Percentiles rank a stretch among this genome's conserved stretches.
Evolutionary conservation across 164 flowering plant species (phyloP).

Genomic region (Vitis riparia): DNA sequence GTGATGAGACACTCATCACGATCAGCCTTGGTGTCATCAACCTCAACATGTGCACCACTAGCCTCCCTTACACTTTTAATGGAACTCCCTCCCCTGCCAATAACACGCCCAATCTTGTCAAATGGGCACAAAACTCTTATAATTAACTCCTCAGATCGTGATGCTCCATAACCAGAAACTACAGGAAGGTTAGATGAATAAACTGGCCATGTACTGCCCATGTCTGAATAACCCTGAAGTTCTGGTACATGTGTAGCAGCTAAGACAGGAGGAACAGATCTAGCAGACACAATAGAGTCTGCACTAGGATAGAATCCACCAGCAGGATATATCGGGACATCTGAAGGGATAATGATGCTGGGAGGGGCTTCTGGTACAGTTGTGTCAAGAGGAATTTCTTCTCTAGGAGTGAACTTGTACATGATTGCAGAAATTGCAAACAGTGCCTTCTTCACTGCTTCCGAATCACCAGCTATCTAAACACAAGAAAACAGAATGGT

Average conservation of each 20-base stretch:
- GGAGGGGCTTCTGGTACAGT: slow-evolving; percentile 64
- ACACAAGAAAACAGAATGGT: slow-evolving; percentile 6
- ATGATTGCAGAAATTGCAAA: slow-evolving; percentile 83
- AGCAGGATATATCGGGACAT: slow-evolving; percentile 69
- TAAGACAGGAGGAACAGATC: slow-evolving; percentile 63
- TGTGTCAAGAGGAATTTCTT: slow-evolving; percentile 80
- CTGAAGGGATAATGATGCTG: slow-evolving; percentile 90
- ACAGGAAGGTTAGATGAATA: slow-evolving; percentile 73
- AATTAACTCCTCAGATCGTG: slow-evolving; percentile 66
- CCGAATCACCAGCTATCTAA: slow-evolving; percentile 79
- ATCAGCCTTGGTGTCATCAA: slow-evolving; percentile 69
- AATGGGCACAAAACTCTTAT: slow-evolving; percentile 75
- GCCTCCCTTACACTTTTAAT: slow-evolving; percentile 84
- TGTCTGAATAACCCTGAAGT: slow-evolving; percentile 60
- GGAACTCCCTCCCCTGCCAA: slow-evolving; percentile 86
- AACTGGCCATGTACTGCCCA: slow-evolving; percentile 67
- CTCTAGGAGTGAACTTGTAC: slow-evolving; percentile 88
- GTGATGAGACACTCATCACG: slow-evolving; percentile 73
- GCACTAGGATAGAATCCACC: slow-evolving; percentile 71
- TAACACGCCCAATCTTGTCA: slow-evolving; percentile 91
- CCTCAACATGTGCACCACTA: slow-evolving; percentile 89
- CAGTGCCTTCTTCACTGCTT: slow-evolving; percentile 78
- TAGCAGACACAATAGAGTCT: slow-evolving; percentile 54
- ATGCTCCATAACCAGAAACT: slow-evolving; percentile 57
- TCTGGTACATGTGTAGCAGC: slow-evolving; percentile 59